These are phyloP conservation scores for Aspergillus floridensis DNA, from an alignment of 2,329 filamentous ascomycete species.

Conservation along the genomic window DNA sequence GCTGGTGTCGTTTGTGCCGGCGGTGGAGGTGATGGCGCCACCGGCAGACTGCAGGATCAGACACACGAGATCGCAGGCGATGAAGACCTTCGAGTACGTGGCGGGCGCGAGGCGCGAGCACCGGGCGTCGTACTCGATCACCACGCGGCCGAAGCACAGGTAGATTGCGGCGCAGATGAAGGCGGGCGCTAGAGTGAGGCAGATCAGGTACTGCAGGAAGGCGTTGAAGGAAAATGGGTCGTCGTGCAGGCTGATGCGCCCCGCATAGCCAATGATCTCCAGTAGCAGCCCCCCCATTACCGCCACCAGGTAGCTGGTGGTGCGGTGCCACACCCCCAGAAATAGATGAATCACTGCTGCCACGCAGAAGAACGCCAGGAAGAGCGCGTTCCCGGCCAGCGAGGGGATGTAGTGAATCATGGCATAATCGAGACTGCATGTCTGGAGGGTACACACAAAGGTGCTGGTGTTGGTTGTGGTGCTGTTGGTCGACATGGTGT, in stretches of 20 bases:
- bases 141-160: constrained; percentile 46
- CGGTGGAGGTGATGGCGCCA: constrained; percentile 16
- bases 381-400: constrained; percentile 53
- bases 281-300: constrained; percentile 54
- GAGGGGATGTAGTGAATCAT: constrained; percentile 56
- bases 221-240: constrained; percentile 47
- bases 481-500: no score
- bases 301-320: constrained; percentile 52
- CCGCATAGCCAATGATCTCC: constrained; percentile 61
- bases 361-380: constrained; percentile 51
- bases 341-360: constrained; percentile 43
- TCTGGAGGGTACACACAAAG: constrained; percentile 33
- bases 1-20: constrained; percentile 1
- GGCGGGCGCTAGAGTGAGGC: constrained; percentile 63
- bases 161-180: constrained; percentile 66
- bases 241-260: constrained; percentile 54
- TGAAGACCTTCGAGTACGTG: constrained; percentile 49
- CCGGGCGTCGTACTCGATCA: constrained; percentile 34
- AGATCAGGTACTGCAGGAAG: constrained; percentile 52
- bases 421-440: constrained; percentile 35
- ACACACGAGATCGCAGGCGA: constrained; percentile 61
- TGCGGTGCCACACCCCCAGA: constrained; percentile 47
- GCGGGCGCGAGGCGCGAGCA: constrained; percentile 33
- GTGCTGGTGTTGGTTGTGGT: no score
- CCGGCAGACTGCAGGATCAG: constrained; percentile 61